Conservation (phyloP, 192 early-diverging fungal species). For the Coemansia sp. region DNA sequence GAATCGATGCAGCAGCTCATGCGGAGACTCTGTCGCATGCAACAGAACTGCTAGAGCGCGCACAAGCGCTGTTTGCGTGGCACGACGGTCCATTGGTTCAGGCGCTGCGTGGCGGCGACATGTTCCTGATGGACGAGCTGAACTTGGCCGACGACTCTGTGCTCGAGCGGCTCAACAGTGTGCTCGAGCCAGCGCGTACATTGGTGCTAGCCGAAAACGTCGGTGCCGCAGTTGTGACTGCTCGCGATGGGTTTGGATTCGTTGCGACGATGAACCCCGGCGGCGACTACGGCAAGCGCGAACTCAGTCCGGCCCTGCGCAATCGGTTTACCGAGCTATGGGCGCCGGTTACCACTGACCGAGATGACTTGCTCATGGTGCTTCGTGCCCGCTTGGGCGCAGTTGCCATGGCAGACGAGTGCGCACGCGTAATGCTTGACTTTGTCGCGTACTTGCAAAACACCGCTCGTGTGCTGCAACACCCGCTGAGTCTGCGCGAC, state of each 20-base stretch:
- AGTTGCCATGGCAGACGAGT: constrained; percentile 31
- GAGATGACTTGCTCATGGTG: constrained; percentile 70
- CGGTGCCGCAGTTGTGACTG: constrained; percentile 63
- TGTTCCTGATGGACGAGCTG: constrained; percentile 97
- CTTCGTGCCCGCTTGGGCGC: constrained; percentile 57
- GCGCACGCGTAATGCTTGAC: constrained; percentile 66
- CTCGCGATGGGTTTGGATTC: constrained; percentile 76
- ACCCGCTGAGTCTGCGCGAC: constrained; percentile 80
- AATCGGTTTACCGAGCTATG: constrained; percentile 99
- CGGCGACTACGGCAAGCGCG: constrained; percentile 98
- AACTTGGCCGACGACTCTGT: constrained; percentile 98
- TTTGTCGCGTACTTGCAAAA: constrained; percentile 77
- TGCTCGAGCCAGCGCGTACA: constrained; percentile 82
- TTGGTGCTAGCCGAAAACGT: constrained; percentile 92
- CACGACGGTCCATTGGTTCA: constrained; percentile 92
- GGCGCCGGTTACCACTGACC: constrained; percentile 83
- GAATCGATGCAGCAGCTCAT: constrained; percentile 11
- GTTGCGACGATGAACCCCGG: constrained; percentile 99
- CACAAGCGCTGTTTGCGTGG: constrained; percentile 86
- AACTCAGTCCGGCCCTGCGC: constrained; percentile 92
- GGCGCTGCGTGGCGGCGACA: constrained; percentile 80
- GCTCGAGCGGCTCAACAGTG: constrained; percentile 91
- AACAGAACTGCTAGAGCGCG: constrained; percentile 28
- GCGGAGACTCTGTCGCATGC: background rate
- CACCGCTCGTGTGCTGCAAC: constrained; percentile 19